These are phyloP conservation scores for Dendrocalamus latiflorus DNA, from an alignment of 202 grass and related monocot species.

Conservation along the genomic window DNA sequence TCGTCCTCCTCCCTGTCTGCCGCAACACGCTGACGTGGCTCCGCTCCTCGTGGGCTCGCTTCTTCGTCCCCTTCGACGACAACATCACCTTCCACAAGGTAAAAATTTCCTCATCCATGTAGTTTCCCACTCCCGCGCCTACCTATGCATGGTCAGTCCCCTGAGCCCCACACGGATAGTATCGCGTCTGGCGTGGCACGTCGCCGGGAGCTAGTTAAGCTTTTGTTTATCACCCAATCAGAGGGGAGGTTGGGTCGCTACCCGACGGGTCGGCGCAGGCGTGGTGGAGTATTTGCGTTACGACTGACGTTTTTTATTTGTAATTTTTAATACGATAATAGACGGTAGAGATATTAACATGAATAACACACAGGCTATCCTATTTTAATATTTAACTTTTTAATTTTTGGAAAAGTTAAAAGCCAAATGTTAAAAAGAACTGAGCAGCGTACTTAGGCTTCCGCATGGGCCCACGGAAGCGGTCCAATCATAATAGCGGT, in stretches of 20 bases:
- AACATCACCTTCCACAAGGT: constrained; percentile 99
- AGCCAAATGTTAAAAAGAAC: too few relatives aligned
- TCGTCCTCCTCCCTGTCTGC: constrained; percentile 93
- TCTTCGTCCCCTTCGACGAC: constrained; percentile 97
- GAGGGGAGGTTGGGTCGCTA: background rate
- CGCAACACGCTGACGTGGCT: constrained; percentile 97
- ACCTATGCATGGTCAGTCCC: too few relatives aligned
- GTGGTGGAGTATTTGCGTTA: too few relatives aligned
- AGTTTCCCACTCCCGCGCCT: background rate
- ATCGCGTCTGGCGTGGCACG: background rate
- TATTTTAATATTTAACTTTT: too few relatives aligned
- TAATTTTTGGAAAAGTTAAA: too few relatives aligned
- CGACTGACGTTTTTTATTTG: too few relatives aligned
- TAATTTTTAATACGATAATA: too few relatives aligned
- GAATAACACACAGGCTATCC: too few relatives aligned
- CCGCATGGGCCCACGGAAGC: background rate
- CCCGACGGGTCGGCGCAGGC: too few relatives aligned
- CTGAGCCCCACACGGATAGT: background rate
- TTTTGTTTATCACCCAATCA: background rate
- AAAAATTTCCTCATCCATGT: background rate
- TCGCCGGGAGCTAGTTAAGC: background rate
- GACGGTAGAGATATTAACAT: too few relatives aligned
- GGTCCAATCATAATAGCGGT: background rate
- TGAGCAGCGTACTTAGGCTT: background rate
- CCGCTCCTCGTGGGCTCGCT: constrained; percentile 81